Evolutionary conservation across 306 rosid species (phyloP), one percentile per base, ranked within the genome.

Genomic region (Dryas alaskensis): DNA sequence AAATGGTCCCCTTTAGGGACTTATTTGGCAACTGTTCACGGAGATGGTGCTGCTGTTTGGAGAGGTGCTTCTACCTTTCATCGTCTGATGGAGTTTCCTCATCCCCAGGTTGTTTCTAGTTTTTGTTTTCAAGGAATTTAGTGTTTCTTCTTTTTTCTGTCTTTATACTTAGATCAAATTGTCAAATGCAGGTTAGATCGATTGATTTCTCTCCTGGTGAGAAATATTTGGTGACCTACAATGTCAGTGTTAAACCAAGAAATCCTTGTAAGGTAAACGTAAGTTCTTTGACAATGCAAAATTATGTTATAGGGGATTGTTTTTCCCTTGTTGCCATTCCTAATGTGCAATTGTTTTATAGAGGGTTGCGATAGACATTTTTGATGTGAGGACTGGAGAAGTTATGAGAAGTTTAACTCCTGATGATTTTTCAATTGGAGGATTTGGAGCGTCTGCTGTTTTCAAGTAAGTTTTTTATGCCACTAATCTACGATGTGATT

Each of bases 21-120:
- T 39, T 93, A 89, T 82, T 80, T 93, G 85, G 97, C 97, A 8
- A 93, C 98, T 4, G 84, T 91, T 69, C 96, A 90, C 78, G 76
- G 97, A 70, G 97, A 87, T 75, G 97, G 98, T 10, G 97, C 96
- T 53, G 96, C 93, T 51, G 93, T 91, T 60, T 91, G 98, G 98
- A 97, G 98, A 65, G 97, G 97, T 72, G 89, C 87, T 49, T n/a
- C 78, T 13, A 62, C 89, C 70, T 89, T 89, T 69, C 85, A 87
- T 37, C 89, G 96, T 55, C 84, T 91, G 4, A 91, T 93, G 98
- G 88, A 96, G 3, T 93, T 83, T 72, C 93, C 96, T 19, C 98
- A 93, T 84, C 89, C 90, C 11, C 96, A 89, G 96, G 97, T 90
- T 31, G 37, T 31, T 31, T 31, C 37, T 71, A 2, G 22, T 58